A percentile compares a stretch with the other conserved stretches of the same genome.
Conservation (phyloP, 257 asterid species). For the Apocynum venetum region DNA sequence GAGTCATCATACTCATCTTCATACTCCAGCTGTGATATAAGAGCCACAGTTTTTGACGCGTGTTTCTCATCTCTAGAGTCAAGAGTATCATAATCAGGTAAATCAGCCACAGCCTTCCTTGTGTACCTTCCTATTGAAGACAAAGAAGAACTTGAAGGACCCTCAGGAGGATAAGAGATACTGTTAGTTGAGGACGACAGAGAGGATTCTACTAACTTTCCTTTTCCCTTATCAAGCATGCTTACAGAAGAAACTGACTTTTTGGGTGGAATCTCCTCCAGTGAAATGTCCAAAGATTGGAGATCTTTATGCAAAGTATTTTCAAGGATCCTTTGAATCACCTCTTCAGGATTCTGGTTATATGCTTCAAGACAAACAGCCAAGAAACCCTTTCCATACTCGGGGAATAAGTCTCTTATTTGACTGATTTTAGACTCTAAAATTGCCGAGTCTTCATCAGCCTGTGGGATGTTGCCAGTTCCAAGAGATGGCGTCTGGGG, state of each 20-base stretch:
- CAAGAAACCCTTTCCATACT: slow-evolving; percentile 82
- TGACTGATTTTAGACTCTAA: slow-evolving; percentile 87
- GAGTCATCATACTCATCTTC: slow-evolving; percentile 99
- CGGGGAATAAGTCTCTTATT: slow-evolving; percentile 88
- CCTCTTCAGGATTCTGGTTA: slow-evolving; percentile 84
- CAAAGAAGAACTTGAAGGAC: slow-evolving; percentile 46
- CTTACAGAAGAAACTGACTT: slow-evolving; percentile 33
- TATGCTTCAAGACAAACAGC: slow-evolving; percentile 90
- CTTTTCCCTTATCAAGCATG: slow-evolving; percentile 69
- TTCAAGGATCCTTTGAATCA: slow-evolving; percentile 90
- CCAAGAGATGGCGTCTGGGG: slow-evolving; percentile 25
- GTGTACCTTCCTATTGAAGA: slow-evolving; percentile 69
- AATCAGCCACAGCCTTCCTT: slow-evolving; percentile 48
- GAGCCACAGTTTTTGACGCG: slow-evolving; percentile 63
- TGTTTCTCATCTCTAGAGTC: slow-evolving; percentile 44
- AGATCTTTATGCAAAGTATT: slow-evolving; percentile 86
- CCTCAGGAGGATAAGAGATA: slow-evolving; percentile 33
- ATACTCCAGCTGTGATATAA: slow-evolving; percentile 73
- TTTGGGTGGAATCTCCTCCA: slow-evolving; percentile 52
- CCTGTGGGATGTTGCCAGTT: slow-evolving; percentile 24
- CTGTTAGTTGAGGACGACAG: slow-evolving; percentile 20
- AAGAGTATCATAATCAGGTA: slow-evolving; percentile 42
- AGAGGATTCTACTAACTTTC: slow-evolving; percentile 49
- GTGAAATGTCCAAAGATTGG: slow-evolving; percentile 52
- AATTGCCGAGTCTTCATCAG: slow-evolving; percentile 74